Percentiles rank a stretch among this genome's conserved stretches.
Evolutionary conservation across 2,329 filamentous ascomycete species (phyloP).

Genomic region (Aspergillus niger): DNA sequence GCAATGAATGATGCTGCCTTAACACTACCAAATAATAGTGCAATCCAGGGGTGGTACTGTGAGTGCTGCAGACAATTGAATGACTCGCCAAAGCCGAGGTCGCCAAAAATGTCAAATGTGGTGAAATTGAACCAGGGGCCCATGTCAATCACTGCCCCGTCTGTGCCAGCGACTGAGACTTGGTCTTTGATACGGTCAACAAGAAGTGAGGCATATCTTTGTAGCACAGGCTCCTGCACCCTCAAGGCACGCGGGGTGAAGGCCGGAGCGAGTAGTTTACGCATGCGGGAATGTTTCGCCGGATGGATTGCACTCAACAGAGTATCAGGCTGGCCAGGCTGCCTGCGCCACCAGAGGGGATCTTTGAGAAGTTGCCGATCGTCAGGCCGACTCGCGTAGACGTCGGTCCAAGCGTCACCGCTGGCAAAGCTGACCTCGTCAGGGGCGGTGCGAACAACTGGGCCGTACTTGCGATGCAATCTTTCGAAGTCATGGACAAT

Average conservation of each 20-base stretch:
- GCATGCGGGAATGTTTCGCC: slow-evolving; percentile 8
- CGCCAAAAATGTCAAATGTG: slow-evolving; percentile 40
- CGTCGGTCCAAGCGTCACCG: neutral
- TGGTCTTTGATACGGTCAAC: neutral
- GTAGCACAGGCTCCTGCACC: neutral
- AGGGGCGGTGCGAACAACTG: no score
- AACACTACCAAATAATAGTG: slow-evolving; percentile 29
- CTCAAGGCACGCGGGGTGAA: slow-evolving; percentile 6
- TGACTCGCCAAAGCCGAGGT: slow-evolving; percentile 36
- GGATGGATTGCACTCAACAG: slow-evolving; percentile 8
- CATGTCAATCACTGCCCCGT: slow-evolving; percentile 19
- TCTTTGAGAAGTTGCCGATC: slow-evolving; percentile 10
- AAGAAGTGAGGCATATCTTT: slow-evolving; percentile 7
- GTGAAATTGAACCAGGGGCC: slow-evolving; percentile 29
- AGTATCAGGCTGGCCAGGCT: slow-evolving; percentile 11
- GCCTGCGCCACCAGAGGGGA: slow-evolving; percentile 8
- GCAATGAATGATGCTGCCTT: slow-evolving; percentile 26
- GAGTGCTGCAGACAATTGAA: slow-evolving; percentile 34
- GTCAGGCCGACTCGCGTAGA: neutral
- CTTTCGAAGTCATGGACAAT: no score
- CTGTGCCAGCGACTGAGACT: neutral
- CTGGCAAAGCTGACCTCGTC: no score
- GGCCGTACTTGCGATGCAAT: no score
- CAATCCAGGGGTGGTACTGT: slow-evolving; percentile 34
- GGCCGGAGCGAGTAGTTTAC: neutral